Conservation (phyloP, 345 rosid genomes). For the Luvunga scandens region DNA sequence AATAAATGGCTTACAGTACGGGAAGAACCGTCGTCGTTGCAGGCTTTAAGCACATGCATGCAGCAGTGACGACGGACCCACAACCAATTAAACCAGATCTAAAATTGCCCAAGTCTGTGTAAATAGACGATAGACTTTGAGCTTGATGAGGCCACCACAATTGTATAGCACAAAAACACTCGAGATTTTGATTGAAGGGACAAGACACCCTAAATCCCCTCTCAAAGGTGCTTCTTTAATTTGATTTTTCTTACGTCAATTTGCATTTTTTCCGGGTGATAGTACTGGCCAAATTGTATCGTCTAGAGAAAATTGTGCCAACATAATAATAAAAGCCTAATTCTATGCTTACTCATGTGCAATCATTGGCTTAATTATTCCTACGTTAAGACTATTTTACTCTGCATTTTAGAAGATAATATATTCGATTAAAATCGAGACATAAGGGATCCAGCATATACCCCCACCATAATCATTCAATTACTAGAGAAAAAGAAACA, state of each 20-base stretch:
- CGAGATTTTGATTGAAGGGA: slow-evolving; percentile 30
- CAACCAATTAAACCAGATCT: no score
- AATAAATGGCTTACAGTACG: slow-evolving; percentile 24
- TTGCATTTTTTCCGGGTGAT: background rate
- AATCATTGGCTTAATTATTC: slow-evolving; percentile 18
- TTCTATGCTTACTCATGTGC: slow-evolving; percentile 36
- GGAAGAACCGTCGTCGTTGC: slow-evolving; percentile 30
- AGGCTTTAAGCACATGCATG: slow-evolving; percentile 61
- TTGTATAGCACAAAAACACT: slow-evolving; percentile 6
- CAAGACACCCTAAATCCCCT: slow-evolving; percentile 16
- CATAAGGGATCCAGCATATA: background rate
- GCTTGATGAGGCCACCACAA: slow-evolving; percentile 9
- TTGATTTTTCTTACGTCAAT: background rate
- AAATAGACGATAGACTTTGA: background rate
- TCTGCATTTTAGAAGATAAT: background rate
- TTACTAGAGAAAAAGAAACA: background rate
- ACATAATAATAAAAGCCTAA: slow-evolving; percentile 13
- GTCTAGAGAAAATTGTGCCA: background rate
- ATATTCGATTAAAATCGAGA: background rate
- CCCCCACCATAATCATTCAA: background rate
- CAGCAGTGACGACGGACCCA: slow-evolving; percentile 35
- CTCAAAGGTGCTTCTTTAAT: background rate
- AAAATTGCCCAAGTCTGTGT: background rate
- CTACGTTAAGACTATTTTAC: background rate
- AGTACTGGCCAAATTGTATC: slow-evolving; percentile 21